Evolutionary conservation across 495 filamentous ascomycete species (phyloP).

Genomic region (Penicillium fimorum): DNA sequence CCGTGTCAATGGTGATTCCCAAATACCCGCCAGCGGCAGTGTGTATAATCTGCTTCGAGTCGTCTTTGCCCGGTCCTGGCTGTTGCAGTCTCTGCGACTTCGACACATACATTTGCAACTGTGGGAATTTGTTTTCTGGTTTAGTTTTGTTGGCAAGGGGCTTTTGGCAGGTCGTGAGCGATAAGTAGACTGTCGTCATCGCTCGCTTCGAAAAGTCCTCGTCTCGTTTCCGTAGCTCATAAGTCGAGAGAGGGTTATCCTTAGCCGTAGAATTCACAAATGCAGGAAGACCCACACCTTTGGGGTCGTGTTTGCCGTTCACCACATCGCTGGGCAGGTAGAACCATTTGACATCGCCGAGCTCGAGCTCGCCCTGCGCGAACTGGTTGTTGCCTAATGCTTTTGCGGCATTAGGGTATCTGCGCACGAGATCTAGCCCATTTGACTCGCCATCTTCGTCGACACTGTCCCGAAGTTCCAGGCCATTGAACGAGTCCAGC

Average conservation of each 20-base stretch:
- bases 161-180: slow-evolving; percentile 77
- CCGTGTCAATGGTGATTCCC: slow-evolving; percentile 34
- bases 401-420: slow-evolving; percentile 47
- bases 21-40: slow-evolving; percentile 58
- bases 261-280: slow-evolving; percentile 19
- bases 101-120: slow-evolving; percentile 77
- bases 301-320: slow-evolving; percentile 31
- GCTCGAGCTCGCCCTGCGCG: slow-evolving; percentile 49
- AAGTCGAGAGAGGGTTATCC: slow-evolving; percentile 6
- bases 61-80: slow-evolving; percentile 61
- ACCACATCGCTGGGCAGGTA: slow-evolving; percentile 48
- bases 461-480: slow-evolving; percentile 28
- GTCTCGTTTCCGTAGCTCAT: slow-evolving; percentile 28
- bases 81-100: slow-evolving; percentile 58
- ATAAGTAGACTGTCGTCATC: slow-evolving; percentile 64
- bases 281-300: slow-evolving; percentile 39
- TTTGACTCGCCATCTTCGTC: slow-evolving; percentile 37
- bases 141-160: slow-evolving; percentile 51
- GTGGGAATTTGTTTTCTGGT: slow-evolving; percentile 50
- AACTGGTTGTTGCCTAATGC: slow-evolving; percentile 65
- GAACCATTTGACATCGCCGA: slow-evolving; percentile 59
- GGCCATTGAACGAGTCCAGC: slow-evolving; percentile 36
- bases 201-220: slow-evolving; percentile 22
- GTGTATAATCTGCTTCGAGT: slow-evolving; percentile 40
- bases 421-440: slow-evolving; percentile 63